A percentile compares a stretch with the other conserved stretches of the same genome.
Conservation (phyloP, 345 rosid species). For the Brassica napus region DNA sequence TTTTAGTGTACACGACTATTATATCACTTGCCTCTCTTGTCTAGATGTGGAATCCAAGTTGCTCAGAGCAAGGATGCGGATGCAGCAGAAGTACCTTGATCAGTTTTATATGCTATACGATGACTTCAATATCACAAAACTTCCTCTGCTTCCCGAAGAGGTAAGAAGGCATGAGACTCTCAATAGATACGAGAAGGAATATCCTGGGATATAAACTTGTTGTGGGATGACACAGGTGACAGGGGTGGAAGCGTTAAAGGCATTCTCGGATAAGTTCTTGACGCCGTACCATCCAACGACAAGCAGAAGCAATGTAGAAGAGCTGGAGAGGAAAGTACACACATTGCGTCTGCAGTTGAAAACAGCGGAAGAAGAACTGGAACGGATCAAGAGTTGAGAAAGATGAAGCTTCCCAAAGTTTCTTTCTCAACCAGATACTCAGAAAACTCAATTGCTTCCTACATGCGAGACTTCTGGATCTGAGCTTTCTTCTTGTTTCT, state of each 20-base stretch:
- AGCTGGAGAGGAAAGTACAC: conserved; percentile 55
- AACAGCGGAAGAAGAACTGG: conserved; percentile 75
- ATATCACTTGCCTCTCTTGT: conserved; percentile 13
- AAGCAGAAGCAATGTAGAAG: conserved; percentile 51
- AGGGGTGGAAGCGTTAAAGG: conserved; percentile 85
- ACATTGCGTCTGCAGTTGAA: conserved; percentile 54
- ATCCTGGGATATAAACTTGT: too few species aligned
- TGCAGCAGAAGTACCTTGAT: conserved; percentile 65
- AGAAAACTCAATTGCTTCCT: conserved; percentile 18
- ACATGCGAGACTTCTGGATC: conserved; percentile 21
- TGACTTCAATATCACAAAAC: conserved; percentile 94
- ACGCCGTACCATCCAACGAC: conserved; percentile 59
- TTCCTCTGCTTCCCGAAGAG: conserved; percentile 96
- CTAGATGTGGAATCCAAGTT: conserved; percentile 86
- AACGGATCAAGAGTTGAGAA: conserved; percentile 63
- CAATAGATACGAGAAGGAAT: too few species aligned
- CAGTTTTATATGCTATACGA: conserved; percentile 98
- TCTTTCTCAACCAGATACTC: conserved; percentile 17
- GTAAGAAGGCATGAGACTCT: too few species aligned
- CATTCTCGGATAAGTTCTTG: conserved; percentile 66
- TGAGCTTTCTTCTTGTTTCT: conserved; percentile 16
- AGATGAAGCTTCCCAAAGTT: conserved; percentile 35
- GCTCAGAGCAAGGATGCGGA: conserved; percentile 27
- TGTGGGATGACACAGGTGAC: conserved; percentile 62
- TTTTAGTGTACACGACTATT: background rate